Conservation (phyloP, 2,329 filamentous ascomycete genomes). For the Colletotrichum lentis region DNA sequence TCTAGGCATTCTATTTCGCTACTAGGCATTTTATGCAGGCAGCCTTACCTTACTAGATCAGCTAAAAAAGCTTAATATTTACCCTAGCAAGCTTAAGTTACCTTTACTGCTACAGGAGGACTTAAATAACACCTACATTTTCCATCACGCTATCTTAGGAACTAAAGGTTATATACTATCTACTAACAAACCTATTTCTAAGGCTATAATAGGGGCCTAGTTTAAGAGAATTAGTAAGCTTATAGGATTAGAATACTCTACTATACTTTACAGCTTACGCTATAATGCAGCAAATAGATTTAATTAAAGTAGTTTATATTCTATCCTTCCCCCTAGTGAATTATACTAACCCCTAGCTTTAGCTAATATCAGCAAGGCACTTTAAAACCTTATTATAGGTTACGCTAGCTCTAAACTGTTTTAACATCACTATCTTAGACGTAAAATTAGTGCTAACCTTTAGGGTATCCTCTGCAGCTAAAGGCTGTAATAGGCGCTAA, state of each 20-base stretch:
- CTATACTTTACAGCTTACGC: background rate
- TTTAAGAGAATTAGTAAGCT: constrained; percentile 35
- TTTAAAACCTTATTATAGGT: background rate
- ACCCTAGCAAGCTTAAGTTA: background rate
- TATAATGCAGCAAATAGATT: background rate
- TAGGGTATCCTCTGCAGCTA: background rate
- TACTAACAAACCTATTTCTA: constrained; percentile 32
- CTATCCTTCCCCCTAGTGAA: background rate
- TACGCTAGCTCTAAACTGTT: background rate
- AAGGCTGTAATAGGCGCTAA: background rate
- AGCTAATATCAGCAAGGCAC: background rate
- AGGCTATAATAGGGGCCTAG: constrained; percentile 36
- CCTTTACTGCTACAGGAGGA: background rate
- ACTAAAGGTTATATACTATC: constrained; percentile 42
- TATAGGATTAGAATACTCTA: background rate
- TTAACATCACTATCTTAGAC: constrained; percentile 1
- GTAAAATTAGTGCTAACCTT: background rate
- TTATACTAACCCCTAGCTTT: background rate
- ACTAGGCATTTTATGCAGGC: background rate
- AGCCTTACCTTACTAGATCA: background rate
- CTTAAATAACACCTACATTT: constrained; percentile 1
- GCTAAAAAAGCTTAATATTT: background rate
- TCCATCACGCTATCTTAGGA: constrained; percentile 43
- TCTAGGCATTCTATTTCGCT: background rate
- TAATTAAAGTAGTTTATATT: background rate